Evolutionary conservation across 1,139 yeast species (phyloP).

Genomic region (Sugiyamaella novakii): DNA sequence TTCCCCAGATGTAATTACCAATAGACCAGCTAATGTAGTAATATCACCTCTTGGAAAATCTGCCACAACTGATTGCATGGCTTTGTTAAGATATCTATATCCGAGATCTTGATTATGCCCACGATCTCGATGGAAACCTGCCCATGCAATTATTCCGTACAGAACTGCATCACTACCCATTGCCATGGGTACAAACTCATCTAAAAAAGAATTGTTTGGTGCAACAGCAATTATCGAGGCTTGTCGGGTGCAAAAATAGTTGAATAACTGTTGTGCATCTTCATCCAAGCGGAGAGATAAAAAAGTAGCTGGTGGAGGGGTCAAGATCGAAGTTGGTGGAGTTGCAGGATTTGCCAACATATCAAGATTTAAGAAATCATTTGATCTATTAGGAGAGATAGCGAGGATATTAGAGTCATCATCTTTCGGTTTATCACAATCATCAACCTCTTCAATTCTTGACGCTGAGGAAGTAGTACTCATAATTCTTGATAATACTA

Average conservation of each 20-base stretch:
- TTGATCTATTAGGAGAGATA: neutral
- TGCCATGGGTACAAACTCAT: slow-evolving; percentile 79
- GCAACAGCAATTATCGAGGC: slow-evolving; percentile 65
- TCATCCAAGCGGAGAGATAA: slow-evolving; percentile 43
- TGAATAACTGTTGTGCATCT: slow-evolving; percentile 56
- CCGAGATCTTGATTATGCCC: slow-evolving; percentile 44
- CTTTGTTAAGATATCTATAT: slow-evolving; percentile 39
- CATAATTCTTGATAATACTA: slow-evolving; percentile 7
- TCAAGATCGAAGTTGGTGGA: slow-evolving; percentile 14
- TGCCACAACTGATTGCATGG: slow-evolving; percentile 33
- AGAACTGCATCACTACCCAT: slow-evolving; percentile 67
- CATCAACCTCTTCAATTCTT: slow-evolving; percentile 9
- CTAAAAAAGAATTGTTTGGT: slow-evolving; percentile 67
- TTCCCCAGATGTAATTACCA: slow-evolving; percentile 52
- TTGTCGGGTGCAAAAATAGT: slow-evolving; percentile 64
- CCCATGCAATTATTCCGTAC: slow-evolving; percentile 74
- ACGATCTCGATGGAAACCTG: slow-evolving; percentile 62
- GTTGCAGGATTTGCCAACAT: slow-evolving; percentile 10
- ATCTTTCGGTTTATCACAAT: neutral
- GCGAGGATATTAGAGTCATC: neutral
- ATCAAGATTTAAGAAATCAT: slow-evolving; percentile 13
- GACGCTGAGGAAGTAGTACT: neutral
- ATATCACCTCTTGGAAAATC: slow-evolving; percentile 33
- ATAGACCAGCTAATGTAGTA: slow-evolving; percentile 61
- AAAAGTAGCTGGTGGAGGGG: slow-evolving; percentile 25